Evolutionary conservation across 2,329 filamentous ascomycete genomes (phyloP), one percentile per base, ranked within the genome.

Genomic region (Coniochaeta pulveracea): DNA sequence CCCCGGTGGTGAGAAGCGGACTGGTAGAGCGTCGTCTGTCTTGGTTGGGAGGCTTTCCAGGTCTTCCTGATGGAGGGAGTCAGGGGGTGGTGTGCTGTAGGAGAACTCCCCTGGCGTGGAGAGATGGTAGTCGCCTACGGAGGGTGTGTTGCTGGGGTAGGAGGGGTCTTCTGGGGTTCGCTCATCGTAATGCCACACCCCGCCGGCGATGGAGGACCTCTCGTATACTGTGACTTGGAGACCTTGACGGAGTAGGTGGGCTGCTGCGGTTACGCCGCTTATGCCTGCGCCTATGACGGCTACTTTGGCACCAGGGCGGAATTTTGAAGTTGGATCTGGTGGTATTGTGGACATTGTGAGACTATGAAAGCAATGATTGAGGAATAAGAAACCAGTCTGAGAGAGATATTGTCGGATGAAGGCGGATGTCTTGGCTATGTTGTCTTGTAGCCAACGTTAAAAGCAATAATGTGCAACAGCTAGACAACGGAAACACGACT

Each of bases 1-100:
- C 1, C 52, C 53, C 0, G 50, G 53, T 3, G 47, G 48, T 2
- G 47, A 41, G 23, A 45, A 49, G 3, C 26, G 35, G 11, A 43
- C 28, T 36, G 41, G 72, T 52, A 16, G 65, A 73, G 19, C 37
- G 76, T 50, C 4, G 45, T 47, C 28, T n/a, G n/a, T 34, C 10
- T 17, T 24, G n/a, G 9, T 14, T 14, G 10, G 8, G 12, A 12
- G 10, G 9, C 3, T 12, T 21, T 21, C 5, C n/a, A 15, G n/a
- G 14, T 19, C 18, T 5, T 4, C 22, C 6, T 32, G 10, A 6
- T n/a, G 19, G 7, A 19, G 10, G 32, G 33, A 12, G 18, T 41
- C 40, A 4, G 40, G 39, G 5, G 44, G 43, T 6, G 42, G 43
- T 6, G 43, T 44, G 5, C 37, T 29, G 19, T 40, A 42, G 5